Conservation (phyloP, 345 rosid species). For the Excoecaria agallocha region DNA sequence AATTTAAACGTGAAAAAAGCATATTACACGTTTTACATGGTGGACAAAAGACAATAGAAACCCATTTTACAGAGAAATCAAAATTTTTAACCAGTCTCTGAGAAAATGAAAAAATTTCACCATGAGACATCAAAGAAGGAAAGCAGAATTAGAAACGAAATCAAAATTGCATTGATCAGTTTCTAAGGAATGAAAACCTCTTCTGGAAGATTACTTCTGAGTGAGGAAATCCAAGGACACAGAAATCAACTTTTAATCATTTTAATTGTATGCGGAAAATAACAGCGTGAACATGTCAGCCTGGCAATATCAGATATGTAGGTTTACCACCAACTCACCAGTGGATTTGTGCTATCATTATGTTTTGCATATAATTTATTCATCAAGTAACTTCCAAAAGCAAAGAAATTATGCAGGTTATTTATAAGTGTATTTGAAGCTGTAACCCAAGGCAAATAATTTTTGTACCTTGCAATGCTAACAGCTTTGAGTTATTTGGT, state of each 20-base stretch:
- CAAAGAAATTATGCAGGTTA: background rate
- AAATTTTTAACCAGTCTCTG: no score
- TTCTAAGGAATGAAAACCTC: background rate
- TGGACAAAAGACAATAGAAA: background rate
- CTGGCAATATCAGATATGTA: background rate
- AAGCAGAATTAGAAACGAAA: no score
- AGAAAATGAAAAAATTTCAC: no score
- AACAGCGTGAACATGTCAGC: background rate
- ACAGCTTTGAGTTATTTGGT: background rate
- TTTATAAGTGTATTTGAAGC: no score
- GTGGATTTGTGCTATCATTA: background rate
- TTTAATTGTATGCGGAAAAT: background rate
- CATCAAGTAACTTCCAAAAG: background rate
- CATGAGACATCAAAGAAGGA: no score
- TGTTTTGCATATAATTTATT: background rate
- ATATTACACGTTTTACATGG: background rate
- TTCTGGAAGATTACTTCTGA: no score
- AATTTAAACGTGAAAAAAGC: background rate
- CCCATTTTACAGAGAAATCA: background rate
- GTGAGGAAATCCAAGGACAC: background rate
- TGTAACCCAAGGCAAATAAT: background rate
- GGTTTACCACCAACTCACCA: background rate
- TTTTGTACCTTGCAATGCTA: background rate
- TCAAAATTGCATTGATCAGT: background rate
- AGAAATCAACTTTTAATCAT: background rate